phyloP scores from a whole-genome alignment of 306 rosid genomes.

The Mimosa bimucronata region DNA sequence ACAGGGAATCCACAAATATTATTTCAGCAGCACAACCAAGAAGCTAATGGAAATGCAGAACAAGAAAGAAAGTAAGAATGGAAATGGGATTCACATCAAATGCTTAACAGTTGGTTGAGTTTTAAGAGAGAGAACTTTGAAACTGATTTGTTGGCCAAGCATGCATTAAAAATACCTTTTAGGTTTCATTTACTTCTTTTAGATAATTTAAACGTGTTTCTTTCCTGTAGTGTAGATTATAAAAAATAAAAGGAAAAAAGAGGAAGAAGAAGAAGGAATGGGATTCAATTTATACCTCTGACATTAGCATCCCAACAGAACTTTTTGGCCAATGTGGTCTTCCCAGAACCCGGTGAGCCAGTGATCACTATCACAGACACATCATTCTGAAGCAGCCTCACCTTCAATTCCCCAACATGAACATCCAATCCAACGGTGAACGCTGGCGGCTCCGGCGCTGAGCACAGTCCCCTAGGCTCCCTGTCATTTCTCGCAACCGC shows the following conservation, averaged over 20 bases:
- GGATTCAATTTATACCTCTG: slow-evolving; percentile 39
- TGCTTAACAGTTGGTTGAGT: too few species aligned
- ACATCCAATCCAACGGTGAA: slow-evolving; percentile 56
- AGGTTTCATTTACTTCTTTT: too few species aligned
- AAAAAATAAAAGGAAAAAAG: too few species aligned
- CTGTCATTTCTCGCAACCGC: slow-evolving; percentile 9
- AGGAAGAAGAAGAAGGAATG: too few species aligned
- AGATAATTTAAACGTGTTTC: too few species aligned
- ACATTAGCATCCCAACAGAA: slow-evolving; percentile 54
- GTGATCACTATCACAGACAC: slow-evolving; percentile 47
- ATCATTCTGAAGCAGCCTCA: slow-evolving; percentile 37
- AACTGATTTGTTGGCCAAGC: too few species aligned
- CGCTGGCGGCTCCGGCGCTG: slow-evolving; percentile 42
- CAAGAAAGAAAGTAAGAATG: neutral
- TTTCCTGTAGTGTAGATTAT: too few species aligned
- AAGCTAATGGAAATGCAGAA: neutral
- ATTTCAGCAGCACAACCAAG: neutral
- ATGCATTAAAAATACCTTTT: too few species aligned
- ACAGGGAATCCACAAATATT: neutral
- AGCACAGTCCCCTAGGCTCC: slow-evolving; percentile 34
- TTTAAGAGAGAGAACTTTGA: too few species aligned
- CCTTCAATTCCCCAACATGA: slow-evolving; percentile 54
- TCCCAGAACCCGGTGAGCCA: slow-evolving; percentile 59
- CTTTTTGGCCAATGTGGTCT: slow-evolving; percentile 52
- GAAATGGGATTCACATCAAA: neutral